Evolutionary conservation across 2,329 filamentous ascomycete species (phyloP).

Genomic region (Fusarium pininemorale): DNA sequence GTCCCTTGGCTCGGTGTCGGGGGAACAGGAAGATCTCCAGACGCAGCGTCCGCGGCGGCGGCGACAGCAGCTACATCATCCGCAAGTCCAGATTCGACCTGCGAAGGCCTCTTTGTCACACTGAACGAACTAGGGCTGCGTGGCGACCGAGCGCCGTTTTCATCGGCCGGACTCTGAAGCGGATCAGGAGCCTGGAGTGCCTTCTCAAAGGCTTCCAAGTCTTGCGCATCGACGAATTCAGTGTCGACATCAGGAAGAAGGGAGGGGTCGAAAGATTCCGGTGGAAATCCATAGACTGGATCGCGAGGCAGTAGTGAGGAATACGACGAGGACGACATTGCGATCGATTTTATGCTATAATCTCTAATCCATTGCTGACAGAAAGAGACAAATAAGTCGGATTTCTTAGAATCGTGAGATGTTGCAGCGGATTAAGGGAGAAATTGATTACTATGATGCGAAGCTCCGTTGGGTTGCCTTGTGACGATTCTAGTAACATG

Average conservation of each 20-base stretch:
- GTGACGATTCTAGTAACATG: constrained; percentile 42
- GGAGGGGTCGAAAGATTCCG: constrained; percentile 72
- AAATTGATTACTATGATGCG: constrained; percentile 20
- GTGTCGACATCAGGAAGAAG: constrained; percentile 80
- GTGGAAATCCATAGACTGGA: constrained; percentile 64
- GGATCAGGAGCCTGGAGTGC: constrained; percentile 85
- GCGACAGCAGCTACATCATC: constrained; percentile 50
- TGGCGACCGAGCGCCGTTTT: constrained; percentile 53
- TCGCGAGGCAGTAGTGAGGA: constrained; percentile 40
- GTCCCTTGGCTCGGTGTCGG: constrained; percentile 49
- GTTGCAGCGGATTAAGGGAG: constrained; percentile 15
- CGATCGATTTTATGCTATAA: constrained; percentile 6
- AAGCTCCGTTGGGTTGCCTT: constrained; percentile 35
- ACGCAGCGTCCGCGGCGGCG: constrained; percentile 51
- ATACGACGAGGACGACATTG: constrained; percentile 40
- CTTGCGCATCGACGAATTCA: constrained; percentile 78
- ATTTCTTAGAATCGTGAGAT: neutral
- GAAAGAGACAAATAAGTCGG: neutral
- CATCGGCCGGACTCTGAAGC: constrained; percentile 69
- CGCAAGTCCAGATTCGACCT: constrained; percentile 41
- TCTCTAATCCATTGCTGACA: constrained; percentile 30
- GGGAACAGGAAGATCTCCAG: constrained; percentile 46
- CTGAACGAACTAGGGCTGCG: constrained; percentile 53
- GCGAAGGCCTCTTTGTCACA: constrained; percentile 54
- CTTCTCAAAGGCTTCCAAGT: constrained; percentile 80